These are phyloP conservation scores for Dittrichia graveolens DNA, from an alignment of 129 eudicot species.

Conservation along the genomic window DNA sequence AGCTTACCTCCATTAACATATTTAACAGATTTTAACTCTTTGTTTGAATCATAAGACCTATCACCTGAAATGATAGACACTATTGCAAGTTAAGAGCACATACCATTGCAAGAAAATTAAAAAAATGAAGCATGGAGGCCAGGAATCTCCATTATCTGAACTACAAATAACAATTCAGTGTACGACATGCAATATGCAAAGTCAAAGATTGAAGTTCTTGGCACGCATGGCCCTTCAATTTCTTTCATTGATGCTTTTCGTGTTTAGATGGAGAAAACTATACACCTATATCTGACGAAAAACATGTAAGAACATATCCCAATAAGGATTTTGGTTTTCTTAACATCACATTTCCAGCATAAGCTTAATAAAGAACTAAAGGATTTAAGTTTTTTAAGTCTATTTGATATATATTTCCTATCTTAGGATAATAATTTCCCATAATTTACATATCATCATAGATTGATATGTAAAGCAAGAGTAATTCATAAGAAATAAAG, in stretches of 20 bases:
- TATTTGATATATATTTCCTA: too few species aligned
- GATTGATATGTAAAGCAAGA: neutral
- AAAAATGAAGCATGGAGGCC: slow-evolving; percentile 7
- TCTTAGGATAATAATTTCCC: too few species aligned
- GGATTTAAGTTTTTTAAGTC: too few species aligned
- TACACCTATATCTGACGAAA: too few species aligned
- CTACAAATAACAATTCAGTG: neutral
- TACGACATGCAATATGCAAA: neutral
- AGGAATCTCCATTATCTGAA: neutral
- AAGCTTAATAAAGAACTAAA: too few species aligned
- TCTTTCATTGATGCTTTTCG: too few species aligned
- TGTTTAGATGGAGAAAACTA: too few species aligned
- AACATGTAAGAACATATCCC: too few species aligned
- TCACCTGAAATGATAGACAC: slow-evolving; percentile 46
- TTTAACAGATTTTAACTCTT: slow-evolving; percentile 53
- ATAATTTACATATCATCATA: too few species aligned
- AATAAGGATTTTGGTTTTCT: too few species aligned
- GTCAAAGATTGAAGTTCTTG: neutral
- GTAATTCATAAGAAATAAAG: neutral
- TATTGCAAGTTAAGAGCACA: slow-evolving; percentile 28
- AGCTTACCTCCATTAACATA: slow-evolving; percentile 86
- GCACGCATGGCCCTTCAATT: neutral
- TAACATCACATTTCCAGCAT: too few species aligned
- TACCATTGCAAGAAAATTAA: slow-evolving; percentile 21
- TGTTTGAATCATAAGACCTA: slow-evolving; percentile 40